Percentiles rank a stretch among this genome's conserved stretches.
These are phyloP conservation scores for Pseudogymnoascus sp. DNA, from an alignment of 2,329 filamentous ascomycete genomes.

Conservation along the genomic window DNA sequence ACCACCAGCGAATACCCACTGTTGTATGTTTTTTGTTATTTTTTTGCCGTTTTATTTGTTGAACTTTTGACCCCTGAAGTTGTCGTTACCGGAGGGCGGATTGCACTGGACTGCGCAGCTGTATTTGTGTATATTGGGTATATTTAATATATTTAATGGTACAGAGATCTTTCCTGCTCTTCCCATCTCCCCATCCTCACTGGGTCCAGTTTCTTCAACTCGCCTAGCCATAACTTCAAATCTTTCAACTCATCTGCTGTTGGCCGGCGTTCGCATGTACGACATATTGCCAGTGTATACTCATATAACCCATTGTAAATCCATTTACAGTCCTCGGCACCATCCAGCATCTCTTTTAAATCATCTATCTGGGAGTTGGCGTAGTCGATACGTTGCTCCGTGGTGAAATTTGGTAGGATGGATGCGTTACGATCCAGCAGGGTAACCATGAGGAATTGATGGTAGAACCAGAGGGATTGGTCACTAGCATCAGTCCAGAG, in stretches of 20 bases:
- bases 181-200: conserved; percentile 29
- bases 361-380: conserved; percentile 64
- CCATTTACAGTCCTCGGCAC: conserved; percentile 71
- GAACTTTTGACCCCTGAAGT: too few species aligned
- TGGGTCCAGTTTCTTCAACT: conserved; percentile 28
- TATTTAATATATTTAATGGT: conserved; percentile 7
- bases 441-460: conserved; percentile 75
- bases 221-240: conserved; percentile 23
- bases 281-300: conserved; percentile 54
- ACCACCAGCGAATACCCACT: too few species aligned
- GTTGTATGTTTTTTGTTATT: too few species aligned
- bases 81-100: too few species aligned
- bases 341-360: conserved; percentile 57
- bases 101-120: too few species aligned
- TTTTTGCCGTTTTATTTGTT: too few species aligned
- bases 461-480: conserved; percentile 95
- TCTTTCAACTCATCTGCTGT: conserved; percentile 32
- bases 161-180: conserved; percentile 8
- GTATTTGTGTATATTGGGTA: not conserved
- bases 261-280: conserved; percentile 41
- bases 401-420: conserved; percentile 57
- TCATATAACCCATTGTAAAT: conserved; percentile 81
- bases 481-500: conserved; percentile 67
- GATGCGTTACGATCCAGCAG: conserved; percentile 46
- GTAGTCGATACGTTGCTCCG: conserved; percentile 55